phyloP scores from a whole-genome alignment of 148 eudicot species.

The Rhododendron mucronatum region DNA sequence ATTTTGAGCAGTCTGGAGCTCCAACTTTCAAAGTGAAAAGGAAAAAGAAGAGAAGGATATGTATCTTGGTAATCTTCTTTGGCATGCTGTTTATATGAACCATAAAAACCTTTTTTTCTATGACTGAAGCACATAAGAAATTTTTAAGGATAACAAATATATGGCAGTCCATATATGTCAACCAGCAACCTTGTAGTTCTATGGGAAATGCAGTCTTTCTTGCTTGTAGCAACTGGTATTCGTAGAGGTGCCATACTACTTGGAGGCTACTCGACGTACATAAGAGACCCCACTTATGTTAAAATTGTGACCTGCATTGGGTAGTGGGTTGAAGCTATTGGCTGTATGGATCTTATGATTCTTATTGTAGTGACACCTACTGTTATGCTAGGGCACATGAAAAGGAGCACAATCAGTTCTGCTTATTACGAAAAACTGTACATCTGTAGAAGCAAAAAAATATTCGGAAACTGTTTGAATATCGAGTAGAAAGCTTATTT shows the following conservation, averaged over 20 bases:
- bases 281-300: not conserved
- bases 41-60: not conserved
- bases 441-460: not conserved
- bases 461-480: not conserved
- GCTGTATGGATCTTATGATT: not conserved
- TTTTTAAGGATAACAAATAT: not conserved
- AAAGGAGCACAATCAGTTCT: not conserved
- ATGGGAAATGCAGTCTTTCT: not conserved
- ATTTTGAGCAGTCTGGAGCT: not conserved
- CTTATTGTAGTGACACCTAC: not conserved
- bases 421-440: not conserved
- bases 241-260: not conserved
- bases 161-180: not conserved
- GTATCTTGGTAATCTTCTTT: not conserved
- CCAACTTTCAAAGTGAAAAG: not conserved
- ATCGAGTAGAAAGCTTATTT: not conserved
- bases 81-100: not conserved
- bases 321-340: not conserved
- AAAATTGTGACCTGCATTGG: not conserved
- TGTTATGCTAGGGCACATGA: not conserved
- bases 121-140: not conserved
- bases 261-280: not conserved
- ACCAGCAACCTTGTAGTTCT: not conserved
- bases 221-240: not conserved
- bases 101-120: not conserved